Evolutionary conservation across 225 moss, liverwort and hornwort genomes (phyloP), one percentile per base, ranked within the genome.

Genomic region (Lunularia cruciata): DNA sequence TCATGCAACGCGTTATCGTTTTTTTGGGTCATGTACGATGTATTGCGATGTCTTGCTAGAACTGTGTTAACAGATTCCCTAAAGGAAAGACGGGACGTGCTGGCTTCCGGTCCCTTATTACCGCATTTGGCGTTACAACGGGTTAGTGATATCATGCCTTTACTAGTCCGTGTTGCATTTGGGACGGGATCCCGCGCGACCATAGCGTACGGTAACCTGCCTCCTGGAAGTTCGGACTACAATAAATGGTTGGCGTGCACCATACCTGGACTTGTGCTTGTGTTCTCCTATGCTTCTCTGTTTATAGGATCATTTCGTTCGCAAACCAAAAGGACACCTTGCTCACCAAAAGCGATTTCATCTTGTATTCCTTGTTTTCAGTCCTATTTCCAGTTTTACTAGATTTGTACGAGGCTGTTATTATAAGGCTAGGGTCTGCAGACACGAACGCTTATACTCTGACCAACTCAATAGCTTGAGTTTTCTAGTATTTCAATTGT

Each of bases 1-100:
- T 35, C 42, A 23, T 59, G 26, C 70, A 71, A 71, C 58, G 42
- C 45, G 13, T 47, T 71, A 40, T 71, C 70, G 20, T 71, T 71
- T 58, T 71, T 30, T 23, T 71, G 30, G 12, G 70, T 58, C 25
- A 46, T 71, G 16, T 71, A 71, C 56, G 59, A 57, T 18, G 45
- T 71, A 12, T 45, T 71, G 3, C 56, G 32, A 1, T 39, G 36
- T 10, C 27, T 62, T 38, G 19, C 35, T 3, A 22, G 9, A 1
- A 62, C 22, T 5, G 42, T 62, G 59, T 20, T 18, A 6, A 59
- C 18, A 19, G 59, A 59, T n/a, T n/a, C 35, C 20, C 2, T 30
- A 20, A 13, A 11, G 28, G 28, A 13, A 56, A 56, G 28, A 27
- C 27, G 5, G n/a, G 22, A 3, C 4, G 1, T 30, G 55, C 35